Evolutionary conservation across 257 asterid species (phyloP).

Genomic region (Solanum clarkiae): DNA sequence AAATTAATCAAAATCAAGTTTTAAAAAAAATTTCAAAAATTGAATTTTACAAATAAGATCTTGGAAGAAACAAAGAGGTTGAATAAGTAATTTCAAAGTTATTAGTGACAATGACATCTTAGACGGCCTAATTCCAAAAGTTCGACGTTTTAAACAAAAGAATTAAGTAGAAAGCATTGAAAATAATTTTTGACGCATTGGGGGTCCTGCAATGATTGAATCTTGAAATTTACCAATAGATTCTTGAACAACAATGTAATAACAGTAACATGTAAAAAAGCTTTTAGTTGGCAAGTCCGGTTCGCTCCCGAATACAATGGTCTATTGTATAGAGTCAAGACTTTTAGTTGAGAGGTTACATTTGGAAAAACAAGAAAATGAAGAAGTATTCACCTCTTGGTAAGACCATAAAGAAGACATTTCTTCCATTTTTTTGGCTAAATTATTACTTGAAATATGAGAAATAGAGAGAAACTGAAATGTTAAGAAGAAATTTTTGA

Average conservation of each 20-base stretch:
- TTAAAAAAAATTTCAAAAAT: not conserved
- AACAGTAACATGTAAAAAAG: not conserved
- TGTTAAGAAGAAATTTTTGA: not conserved
- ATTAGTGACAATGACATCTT: not conserved
- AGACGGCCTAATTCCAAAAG: not conserved
- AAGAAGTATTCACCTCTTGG: conserved; percentile 38
- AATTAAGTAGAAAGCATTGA: not conserved
- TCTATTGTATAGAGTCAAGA: too few species aligned
- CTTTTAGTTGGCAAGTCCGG: too few species aligned
- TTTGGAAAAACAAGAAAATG: not conserved
- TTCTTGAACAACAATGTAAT: not conserved
- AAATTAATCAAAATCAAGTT: not conserved
- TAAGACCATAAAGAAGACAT: conserved; percentile 51
- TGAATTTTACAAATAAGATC: not conserved
- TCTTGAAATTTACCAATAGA: not conserved
- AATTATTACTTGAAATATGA: not conserved
- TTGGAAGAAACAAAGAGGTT: not conserved
- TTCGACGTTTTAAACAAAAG: not conserved
- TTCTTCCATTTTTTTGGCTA: conserved; percentile 30
- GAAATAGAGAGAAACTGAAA: conserved; percentile 1
- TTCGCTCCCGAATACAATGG: too few species aligned
- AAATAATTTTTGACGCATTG: not conserved
- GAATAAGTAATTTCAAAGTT: not conserved
- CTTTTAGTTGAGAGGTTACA: too few species aligned
- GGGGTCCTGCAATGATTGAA: not conserved